phyloP scores from a whole-genome alignment of 768 basidiomycete genomes.

The Gyrodon lividus region DNA sequence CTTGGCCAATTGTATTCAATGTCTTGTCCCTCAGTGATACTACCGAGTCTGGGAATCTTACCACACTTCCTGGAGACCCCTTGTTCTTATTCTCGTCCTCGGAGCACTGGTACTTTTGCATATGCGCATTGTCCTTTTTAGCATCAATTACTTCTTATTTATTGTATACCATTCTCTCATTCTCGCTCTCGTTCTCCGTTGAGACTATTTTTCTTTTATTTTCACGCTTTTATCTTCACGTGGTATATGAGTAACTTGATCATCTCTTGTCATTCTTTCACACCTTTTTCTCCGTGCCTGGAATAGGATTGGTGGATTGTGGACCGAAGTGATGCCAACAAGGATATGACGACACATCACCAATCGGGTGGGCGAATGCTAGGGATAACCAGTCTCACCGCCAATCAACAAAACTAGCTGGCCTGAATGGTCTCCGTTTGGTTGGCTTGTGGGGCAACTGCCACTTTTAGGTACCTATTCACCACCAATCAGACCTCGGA shows the following conservation, averaged over 20 bases:
- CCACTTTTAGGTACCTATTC: no score
- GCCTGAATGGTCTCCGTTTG: no score
- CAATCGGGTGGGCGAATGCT: no score
- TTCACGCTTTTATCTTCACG: background rate
- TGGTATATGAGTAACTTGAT: background rate
- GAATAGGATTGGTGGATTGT: background rate
- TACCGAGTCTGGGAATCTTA: conserved; percentile 10
- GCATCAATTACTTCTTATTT: background rate
- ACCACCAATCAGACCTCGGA: no score
- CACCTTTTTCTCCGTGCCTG: background rate
- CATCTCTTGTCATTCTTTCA: background rate
- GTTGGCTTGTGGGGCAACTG: no score
- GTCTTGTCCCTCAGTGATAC: conserved; percentile 15
- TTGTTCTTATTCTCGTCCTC: background rate
- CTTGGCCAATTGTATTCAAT: background rate
- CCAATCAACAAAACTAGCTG: no score
- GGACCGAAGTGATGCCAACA: no score
- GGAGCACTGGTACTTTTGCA: conserved; percentile 11
- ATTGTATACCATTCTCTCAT: background rate
- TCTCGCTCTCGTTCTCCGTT: background rate
- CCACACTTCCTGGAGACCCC: background rate
- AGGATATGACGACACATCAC: no score
- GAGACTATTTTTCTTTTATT: background rate
- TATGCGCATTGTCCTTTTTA: background rate
- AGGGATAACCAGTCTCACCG: no score